phyloP scores from a whole-genome alignment of 202 grass and related monocot species.

The Setaria italica region DNA sequence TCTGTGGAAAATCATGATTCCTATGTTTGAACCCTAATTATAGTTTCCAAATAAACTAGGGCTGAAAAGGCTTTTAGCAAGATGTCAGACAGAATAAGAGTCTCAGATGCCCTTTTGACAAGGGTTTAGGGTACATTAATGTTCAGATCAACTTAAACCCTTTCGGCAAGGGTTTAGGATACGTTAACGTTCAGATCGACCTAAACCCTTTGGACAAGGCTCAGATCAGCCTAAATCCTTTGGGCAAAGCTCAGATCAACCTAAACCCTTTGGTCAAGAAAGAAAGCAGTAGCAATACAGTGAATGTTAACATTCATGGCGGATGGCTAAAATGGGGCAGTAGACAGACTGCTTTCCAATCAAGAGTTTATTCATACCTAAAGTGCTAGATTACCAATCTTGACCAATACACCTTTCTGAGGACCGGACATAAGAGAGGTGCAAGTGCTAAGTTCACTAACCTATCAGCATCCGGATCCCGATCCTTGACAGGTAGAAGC shows the following conservation, averaged over 20 bases:
- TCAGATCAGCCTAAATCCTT: too few relatives aligned
- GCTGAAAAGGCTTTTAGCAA: not conserved
- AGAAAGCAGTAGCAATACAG: slow-evolving; percentile 19
- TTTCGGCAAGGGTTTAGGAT: too few relatives aligned
- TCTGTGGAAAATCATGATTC: not conserved
- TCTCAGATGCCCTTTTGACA: not conserved
- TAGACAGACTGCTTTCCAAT: slow-evolving; percentile 26
- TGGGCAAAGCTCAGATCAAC: too few relatives aligned
- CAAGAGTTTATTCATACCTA: slow-evolving; percentile 21
- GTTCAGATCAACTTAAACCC: too few relatives aligned
- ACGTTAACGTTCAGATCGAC: too few relatives aligned
- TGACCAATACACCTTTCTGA: not conserved
- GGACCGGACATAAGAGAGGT: not conserved
- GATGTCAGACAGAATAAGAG: not conserved
- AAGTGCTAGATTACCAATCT: slow-evolving; percentile 15
- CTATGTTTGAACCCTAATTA: slow-evolving; percentile 2
- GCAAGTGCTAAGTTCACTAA: slow-evolving; percentile 34
- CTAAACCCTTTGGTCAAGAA: slow-evolving; percentile 10
- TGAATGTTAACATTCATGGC: slow-evolving; percentile 22
- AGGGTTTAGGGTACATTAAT: too few relatives aligned
- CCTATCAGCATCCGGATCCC: slow-evolving; percentile 99
- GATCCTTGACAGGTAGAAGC: slow-evolving; percentile 98
- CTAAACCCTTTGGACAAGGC: too few relatives aligned
- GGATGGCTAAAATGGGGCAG: slow-evolving; percentile 9
- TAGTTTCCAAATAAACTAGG: slow-evolving; percentile 12